These are phyloP conservation scores for Penicillium glabrum DNA, from an alignment of 2,329 filamentous ascomycete genomes.

Conservation along the genomic window DNA sequence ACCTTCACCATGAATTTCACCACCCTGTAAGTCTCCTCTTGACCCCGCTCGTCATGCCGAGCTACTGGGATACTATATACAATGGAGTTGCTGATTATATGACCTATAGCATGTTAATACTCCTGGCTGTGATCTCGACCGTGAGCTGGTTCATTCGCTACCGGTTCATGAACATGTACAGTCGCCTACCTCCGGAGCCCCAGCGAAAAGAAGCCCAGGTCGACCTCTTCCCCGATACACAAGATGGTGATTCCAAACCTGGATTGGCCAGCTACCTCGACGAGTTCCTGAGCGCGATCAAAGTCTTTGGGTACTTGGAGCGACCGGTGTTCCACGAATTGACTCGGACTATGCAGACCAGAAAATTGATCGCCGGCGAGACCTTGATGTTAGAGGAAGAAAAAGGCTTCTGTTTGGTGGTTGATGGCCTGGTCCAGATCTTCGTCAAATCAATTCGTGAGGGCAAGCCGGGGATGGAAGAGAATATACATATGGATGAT, in stretches of 20 bases:
- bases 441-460: slow-evolving; percentile 85
- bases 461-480: slow-evolving; percentile 36
- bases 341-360: slow-evolving; percentile 96
- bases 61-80: not conserved
- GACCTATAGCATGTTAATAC: slow-evolving; percentile 66
- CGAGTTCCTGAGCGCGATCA: slow-evolving; percentile 97
- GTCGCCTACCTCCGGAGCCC: slow-evolving; percentile 86
- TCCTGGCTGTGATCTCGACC: slow-evolving; percentile 75
- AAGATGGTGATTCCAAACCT: slow-evolving; percentile 85
- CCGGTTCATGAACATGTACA: slow-evolving; percentile 95
- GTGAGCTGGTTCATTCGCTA: slow-evolving; percentile 94
- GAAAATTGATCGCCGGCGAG: slow-evolving; percentile 93
- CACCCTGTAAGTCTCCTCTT: slow-evolving; percentile 65
- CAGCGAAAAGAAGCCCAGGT: slow-evolving; percentile 94
- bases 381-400: slow-evolving; percentile 95
- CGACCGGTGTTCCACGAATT: slow-evolving; percentile 96
- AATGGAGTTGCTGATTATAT: not conserved
- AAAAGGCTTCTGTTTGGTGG: slow-evolving; percentile 95
- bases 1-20: slow-evolving; percentile 99
- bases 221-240: slow-evolving; percentile 89
- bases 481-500: slow-evolving; percentile 42
- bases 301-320: slow-evolving; percentile 97
- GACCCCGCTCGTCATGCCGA: not conserved
- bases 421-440: slow-evolving; percentile 94
- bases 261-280: slow-evolving; percentile 95